These are phyloP conservation scores for Macrolepiota dolichaula DNA, from an alignment of 768 basidiomycete genomes.

Conservation along the genomic window DNA sequence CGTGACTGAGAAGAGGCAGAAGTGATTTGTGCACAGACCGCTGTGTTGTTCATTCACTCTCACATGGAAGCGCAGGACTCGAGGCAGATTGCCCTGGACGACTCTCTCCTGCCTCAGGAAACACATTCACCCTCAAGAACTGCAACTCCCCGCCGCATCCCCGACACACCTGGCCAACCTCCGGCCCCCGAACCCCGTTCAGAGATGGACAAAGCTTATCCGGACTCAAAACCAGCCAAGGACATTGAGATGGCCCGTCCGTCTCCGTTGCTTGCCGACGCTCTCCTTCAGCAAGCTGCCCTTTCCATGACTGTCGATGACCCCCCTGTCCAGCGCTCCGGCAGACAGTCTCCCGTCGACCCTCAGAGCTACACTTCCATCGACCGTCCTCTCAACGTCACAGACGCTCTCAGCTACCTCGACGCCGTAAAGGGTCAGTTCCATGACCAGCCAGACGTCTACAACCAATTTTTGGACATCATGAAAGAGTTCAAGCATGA, in stretches of 20 bases:
- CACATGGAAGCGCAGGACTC: conserved; percentile 14
- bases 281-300: conserved; percentile 38
- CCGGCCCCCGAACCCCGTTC: conserved; percentile 1
- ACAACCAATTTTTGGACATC: conserved; percentile 92
- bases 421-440: conserved; percentile 93
- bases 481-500: conserved; percentile 99
- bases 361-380: conserved; percentile 26
- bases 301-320: conserved; percentile 20
- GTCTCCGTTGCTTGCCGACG: conserved; percentile 9
- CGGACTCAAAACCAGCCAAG: conserved; percentile 1
- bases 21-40: conserved; percentile 32
- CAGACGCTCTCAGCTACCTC: conserved; percentile 90
- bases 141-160: conserved; percentile 5
- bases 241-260: conserved; percentile 5
- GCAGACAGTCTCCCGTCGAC: conserved; percentile 25
- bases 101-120: background rate
- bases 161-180: conserved; percentile 3
- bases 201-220: conserved; percentile 5
- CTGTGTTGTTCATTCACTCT: no score
- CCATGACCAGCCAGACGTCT: conserved; percentile 89
- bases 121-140: background rate
- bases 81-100: conserved; percentile 2
- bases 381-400: conserved; percentile 81
- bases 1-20: conserved; percentile 9
- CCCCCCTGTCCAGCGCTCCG: conserved; percentile 18